These are phyloP conservation scores for Solanum appendiculatum DNA, from an alignment of 257 asterid species.

Conservation along the genomic window DNA sequence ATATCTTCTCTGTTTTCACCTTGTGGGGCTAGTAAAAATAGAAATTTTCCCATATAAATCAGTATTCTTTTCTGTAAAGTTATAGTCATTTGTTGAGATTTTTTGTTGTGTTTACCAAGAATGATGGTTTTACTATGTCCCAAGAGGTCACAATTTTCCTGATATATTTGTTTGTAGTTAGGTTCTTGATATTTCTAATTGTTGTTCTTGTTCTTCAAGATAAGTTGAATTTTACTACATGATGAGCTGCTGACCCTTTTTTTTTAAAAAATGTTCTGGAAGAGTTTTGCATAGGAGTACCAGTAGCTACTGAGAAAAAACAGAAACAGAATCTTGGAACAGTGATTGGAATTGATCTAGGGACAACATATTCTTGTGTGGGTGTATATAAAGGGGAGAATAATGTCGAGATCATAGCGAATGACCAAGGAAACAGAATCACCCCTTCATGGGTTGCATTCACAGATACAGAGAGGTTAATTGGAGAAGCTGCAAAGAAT, in stretches of 20 bases:
- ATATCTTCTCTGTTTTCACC: neutral
- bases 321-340: neutral
- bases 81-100: neutral
- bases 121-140: neutral
- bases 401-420: slow-evolving; percentile 6
- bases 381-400: slow-evolving; percentile 1
- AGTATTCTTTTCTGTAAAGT: neutral
- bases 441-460: slow-evolving; percentile 12
- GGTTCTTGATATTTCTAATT: neutral
- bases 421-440: slow-evolving; percentile 6
- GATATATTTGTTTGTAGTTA: neutral
- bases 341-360: slow-evolving; percentile 6
- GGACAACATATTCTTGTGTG: slow-evolving; percentile 9
- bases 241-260: neutral
- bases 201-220: neutral
- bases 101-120: neutral
- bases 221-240: neutral
- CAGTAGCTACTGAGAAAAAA: neutral
- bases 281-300: neutral
- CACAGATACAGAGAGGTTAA: neutral
- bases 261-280: neutral
- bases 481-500: slow-evolving; percentile 1
- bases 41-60: neutral
- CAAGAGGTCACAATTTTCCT: neutral
- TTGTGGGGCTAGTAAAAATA: neutral